These are phyloP conservation scores for Fusarium neocosmosporiellum DNA, from an alignment of 2,329 filamentous ascomycete genomes.

Conservation along the genomic window DNA sequence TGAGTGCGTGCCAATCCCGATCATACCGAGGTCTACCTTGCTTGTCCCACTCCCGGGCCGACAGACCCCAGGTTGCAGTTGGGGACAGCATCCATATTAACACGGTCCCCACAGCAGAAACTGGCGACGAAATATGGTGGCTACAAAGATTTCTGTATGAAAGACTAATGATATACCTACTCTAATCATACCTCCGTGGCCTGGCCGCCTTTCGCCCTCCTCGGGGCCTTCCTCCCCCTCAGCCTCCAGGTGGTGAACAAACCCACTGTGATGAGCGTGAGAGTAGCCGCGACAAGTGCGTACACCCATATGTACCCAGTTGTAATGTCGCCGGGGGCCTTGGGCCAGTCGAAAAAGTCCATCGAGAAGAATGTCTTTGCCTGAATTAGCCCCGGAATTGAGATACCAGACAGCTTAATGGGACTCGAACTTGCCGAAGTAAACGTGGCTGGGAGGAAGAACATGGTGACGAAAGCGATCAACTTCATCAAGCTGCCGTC, in stretches of 20 bases:
- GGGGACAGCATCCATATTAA: too few relatives aligned
- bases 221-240: too few relatives aligned
- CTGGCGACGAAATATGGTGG: too few relatives aligned
- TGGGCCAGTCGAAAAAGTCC: constrained; percentile 15
- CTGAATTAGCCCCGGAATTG: background rate
- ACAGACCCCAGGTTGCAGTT: too few relatives aligned
- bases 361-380: background rate
- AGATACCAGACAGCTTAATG: rapidly evolving
- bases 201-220: too few relatives aligned
- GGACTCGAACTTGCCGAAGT: background rate
- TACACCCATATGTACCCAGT: constrained; percentile 8
- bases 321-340: rapidly evolving
- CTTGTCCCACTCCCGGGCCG: too few relatives aligned
- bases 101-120: too few relatives aligned
- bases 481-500: constrained; percentile 11
- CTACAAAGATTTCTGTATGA: too few relatives aligned
- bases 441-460: constrained; percentile 11
- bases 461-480: background rate
- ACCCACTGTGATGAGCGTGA: background rate
- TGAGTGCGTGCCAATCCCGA: too few relatives aligned
- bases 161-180: too few relatives aligned
- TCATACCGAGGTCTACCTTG: too few relatives aligned
- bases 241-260: background rate
- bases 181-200: too few relatives aligned
- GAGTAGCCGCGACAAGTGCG: background rate